Base-by-base conservation (phyloP, 176 grass and related monocot genomes). In the Bolboschoenus planiculmis region DNA sequence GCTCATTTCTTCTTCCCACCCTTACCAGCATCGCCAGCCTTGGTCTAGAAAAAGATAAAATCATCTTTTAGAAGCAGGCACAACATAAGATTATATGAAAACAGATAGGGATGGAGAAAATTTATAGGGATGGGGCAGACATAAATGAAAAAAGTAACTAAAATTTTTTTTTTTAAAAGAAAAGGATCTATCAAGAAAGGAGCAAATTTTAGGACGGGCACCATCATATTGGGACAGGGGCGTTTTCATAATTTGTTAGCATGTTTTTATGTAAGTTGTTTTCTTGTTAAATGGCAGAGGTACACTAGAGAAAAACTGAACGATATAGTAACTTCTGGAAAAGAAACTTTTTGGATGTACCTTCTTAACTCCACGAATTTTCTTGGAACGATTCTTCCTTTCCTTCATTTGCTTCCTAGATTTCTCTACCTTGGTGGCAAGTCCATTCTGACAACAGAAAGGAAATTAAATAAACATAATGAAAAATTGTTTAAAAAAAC, bases 341-440 rank as follows among this genome's bases (percentile, higher is more conserved):
- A 23, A 23, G 7, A 47, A 4, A 37, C 1, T 29, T 46, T 14
- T 74, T 14, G 10, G 10, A 30, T 46, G 11, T 37, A 89, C 94
- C 94, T 97, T 97, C 84, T 97, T 97, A 39, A 97, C 89, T 81
- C 94, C 91, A 16, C 91, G 94, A 21, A 97, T 83, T 80, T 97
- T 97, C 85, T 88, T 97, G 60, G 91, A 50, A 48, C 94, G 93
- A 58, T 97, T 97, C 85, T 93, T 97, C 36, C 91, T 79, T 79
- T 97, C 94, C 85, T 97, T 97, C 87, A 97, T 93, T 83, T 97
- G 94, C 80, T 94, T 97, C n/a, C 94, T 93, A 24, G 94, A 97
- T 85, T 92, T 97, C 27, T 97, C 94, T 44, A 97, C 83, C 92
- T 97, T 97, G 1, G 94, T 94, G 18, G 94, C 94, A 83, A 97